A percentile compares a stretch with the other conserved stretches of the same genome.
phyloP scores from a whole-genome alignment of 306 rosid genomes.

The Fagus crenata region DNA sequence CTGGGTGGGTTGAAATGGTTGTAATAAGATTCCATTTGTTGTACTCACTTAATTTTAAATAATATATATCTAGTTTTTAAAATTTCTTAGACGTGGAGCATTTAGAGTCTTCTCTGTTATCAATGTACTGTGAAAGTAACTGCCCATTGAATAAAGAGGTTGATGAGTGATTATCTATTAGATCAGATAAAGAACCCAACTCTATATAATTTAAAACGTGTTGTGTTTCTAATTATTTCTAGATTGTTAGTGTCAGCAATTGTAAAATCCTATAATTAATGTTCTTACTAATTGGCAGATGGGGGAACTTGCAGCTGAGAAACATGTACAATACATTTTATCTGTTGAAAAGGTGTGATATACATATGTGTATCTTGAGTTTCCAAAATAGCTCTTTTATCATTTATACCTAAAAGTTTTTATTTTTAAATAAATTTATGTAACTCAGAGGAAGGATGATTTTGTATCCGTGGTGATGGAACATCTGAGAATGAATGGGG shows the following conservation, averaged over 20 bases:
- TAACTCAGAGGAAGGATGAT: constrained; percentile 66
- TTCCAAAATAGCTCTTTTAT: constrained; percentile 10
- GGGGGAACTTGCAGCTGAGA: constrained; percentile 68
- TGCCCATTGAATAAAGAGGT: background rate
- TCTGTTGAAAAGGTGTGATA: constrained; percentile 64
- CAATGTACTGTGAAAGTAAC: background rate
- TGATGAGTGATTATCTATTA: background rate
- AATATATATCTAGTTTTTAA: background rate
- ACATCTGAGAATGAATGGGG: constrained; percentile 89
- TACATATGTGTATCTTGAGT: background rate
- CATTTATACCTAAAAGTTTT: constrained; percentile 1
- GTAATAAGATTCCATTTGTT: background rate
- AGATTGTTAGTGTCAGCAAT: background rate
- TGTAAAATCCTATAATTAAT: background rate
- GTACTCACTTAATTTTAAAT: background rate
- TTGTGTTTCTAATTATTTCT: background rate
- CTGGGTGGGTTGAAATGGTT: background rate
- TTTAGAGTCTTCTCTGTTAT: background rate
- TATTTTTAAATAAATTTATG: background rate
- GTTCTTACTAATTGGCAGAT: constrained; percentile 40
- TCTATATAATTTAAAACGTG: too few species aligned
- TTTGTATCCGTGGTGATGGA: constrained; percentile 80
- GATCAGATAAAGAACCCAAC: background rate
- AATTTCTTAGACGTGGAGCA: background rate
- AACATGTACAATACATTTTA: constrained; percentile 65